phyloP scores from a whole-genome alignment of 768 basidiomycete species.

The Daedaleopsis nitida region DNA sequence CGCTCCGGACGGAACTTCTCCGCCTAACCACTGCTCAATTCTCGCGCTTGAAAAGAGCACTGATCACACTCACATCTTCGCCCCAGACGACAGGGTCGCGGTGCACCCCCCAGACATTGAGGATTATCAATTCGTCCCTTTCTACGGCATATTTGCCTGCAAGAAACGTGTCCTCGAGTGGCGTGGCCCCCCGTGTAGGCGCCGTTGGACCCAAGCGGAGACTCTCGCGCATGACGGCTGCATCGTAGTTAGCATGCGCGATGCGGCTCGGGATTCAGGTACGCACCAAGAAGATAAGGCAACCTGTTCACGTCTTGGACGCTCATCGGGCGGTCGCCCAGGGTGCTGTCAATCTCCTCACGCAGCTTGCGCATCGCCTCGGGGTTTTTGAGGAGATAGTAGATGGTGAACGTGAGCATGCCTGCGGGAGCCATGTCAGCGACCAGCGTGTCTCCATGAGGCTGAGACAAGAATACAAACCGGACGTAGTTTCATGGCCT shows the following conservation, averaged over 20 bases:
- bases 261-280: not conserved
- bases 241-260: not conserved
- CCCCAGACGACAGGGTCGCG: constrained; percentile 48
- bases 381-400: constrained; percentile 47
- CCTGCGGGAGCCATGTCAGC: constrained; percentile 12
- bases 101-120: constrained; percentile 37
- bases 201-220: constrained; percentile 42
- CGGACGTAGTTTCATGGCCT: constrained; percentile 42
- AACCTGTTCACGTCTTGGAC: constrained; percentile 43
- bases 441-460: not conserved
- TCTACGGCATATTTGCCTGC: constrained; percentile 44
- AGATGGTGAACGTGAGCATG: constrained; percentile 44
- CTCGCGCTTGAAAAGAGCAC: not conserved
- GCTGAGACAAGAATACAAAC: constrained; percentile 16
- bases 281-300: constrained; percentile 42
- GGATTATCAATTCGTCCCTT: constrained; percentile 31
- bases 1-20: constrained; percentile 47
- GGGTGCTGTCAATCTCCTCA: constrained; percentile 46
- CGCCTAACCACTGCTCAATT: constrained; percentile 19
- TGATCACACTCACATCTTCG: constrained; percentile 41
- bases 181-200: constrained; percentile 34
- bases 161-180: constrained; percentile 40
- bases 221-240: constrained; percentile 43
- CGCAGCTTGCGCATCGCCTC: constrained; percentile 45
- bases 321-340: constrained; percentile 41